Conservation (phyloP, 768 basidiomycete species). For the Lactifluus volemus region DNA sequence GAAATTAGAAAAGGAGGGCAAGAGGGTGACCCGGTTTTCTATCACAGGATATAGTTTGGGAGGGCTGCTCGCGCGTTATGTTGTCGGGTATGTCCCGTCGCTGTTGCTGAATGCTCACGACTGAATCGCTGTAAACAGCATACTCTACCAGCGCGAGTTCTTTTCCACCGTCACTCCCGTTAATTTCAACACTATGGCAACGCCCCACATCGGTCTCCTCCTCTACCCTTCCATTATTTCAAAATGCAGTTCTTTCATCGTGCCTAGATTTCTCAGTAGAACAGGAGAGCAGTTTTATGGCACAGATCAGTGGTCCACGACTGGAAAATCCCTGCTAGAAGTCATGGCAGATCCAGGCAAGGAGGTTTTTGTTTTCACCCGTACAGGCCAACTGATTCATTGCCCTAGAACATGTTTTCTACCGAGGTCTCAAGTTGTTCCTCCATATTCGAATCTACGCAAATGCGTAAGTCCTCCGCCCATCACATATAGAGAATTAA, state of each 20-base stretch:
- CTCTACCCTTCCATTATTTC: slow-evolving; percentile 54
- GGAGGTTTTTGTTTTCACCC: neutral
- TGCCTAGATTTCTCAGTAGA: slow-evolving; percentile 61
- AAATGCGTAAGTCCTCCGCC: slow-evolving; percentile 48
- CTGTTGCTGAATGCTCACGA: neutral
- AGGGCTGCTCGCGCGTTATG: slow-evolving; percentile 73
- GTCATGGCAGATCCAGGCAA: slow-evolving; percentile 74
- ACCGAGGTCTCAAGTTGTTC: slow-evolving; percentile 60
- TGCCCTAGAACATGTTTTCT: slow-evolving; percentile 58
- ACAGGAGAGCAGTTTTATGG: slow-evolving; percentile 57
- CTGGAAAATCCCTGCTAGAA: slow-evolving; percentile 58
- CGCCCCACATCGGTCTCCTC: slow-evolving; percentile 74
- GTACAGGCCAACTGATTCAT: neutral
- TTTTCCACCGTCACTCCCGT: slow-evolving; percentile 63
- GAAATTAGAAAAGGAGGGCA: slow-evolving; percentile 43
- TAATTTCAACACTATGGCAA: slow-evolving; percentile 79
- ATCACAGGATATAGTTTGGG: slow-evolving; percentile 75
- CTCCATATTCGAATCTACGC: slow-evolving; percentile 68
- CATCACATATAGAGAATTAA: neutral
- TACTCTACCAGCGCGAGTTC: slow-evolving; percentile 58
- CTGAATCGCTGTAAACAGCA: slow-evolving; percentile 29
- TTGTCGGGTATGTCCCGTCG: slow-evolving; percentile 45
- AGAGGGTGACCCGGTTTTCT: slow-evolving; percentile 59
- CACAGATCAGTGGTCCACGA: slow-evolving; percentile 61
- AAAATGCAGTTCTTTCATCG: slow-evolving; percentile 43